phyloP scores from a whole-genome alignment of 163 green algal genomes.

The Chlamydomonas reinhardtii region DNA sequence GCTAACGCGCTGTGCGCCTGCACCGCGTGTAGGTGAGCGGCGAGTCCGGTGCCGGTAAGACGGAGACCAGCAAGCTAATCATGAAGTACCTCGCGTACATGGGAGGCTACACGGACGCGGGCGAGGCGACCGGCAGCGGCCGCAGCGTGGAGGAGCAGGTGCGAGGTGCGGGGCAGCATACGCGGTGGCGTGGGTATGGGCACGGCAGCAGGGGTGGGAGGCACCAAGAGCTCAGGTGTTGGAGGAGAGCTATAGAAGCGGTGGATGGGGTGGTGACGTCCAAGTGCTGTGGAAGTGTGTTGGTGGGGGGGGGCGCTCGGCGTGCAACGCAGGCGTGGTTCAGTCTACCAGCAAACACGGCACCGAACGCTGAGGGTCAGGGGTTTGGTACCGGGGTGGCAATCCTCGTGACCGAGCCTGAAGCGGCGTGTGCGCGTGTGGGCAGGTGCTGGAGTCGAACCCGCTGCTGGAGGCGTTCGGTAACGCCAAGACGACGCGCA shows the following conservation, averaged over 20 bases:
- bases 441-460: conserved; percentile 98
- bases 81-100: conserved; percentile 99
- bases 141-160: conserved; percentile 84
- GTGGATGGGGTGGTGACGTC: too few relatives aligned
- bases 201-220: background rate
- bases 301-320: too few relatives aligned
- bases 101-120: conserved; percentile 77
- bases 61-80: conserved; percentile 98
- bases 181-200: background rate
- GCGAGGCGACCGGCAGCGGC: conserved; percentile 34
- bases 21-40: conserved; percentile 86
- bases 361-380: too few relatives aligned
- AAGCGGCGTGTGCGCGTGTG: too few relatives aligned
- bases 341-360: too few relatives aligned
- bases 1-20: too few relatives aligned
- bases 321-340: too few relatives aligned
- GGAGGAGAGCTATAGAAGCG: too few relatives aligned
- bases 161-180: background rate
- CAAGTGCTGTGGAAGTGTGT: too few relatives aligned
- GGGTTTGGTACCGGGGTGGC: too few relatives aligned
- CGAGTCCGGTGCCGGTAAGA: conserved; percentile 98
- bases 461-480: conserved; percentile 99
- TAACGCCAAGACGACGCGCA: conserved; percentile 99
- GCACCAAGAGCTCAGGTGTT: too few relatives aligned
- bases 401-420: too few relatives aligned